Conservation (phyloP, 495 filamentous ascomycete species). For the Aspergillus cavernicola region DNA sequence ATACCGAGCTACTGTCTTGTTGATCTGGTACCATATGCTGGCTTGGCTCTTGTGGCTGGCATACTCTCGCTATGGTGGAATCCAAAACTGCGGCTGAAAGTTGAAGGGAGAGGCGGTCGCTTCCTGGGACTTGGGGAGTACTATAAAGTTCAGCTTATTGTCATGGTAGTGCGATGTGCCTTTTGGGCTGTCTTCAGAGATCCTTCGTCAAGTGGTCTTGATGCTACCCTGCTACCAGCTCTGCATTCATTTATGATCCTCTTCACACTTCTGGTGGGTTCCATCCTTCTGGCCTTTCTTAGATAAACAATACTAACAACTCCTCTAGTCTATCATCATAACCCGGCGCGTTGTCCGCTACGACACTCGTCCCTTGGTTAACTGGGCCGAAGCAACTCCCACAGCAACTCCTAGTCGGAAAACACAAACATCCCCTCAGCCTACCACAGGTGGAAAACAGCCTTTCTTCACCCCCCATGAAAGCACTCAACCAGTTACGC, state of each 20-base stretch:
- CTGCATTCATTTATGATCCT: constrained; percentile 55
- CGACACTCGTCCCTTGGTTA: constrained; percentile 54
- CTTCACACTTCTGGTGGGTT: constrained; percentile 54
- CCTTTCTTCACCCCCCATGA: constrained; percentile 19
- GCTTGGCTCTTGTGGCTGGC: constrained; percentile 46
- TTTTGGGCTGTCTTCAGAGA: constrained; percentile 51
- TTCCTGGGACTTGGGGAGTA: constrained; percentile 63
- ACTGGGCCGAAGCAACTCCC: constrained; percentile 44
- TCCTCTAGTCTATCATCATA: constrained; percentile 30
- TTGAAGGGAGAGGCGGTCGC: constrained; percentile 59
- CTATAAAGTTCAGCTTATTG: constrained; percentile 64
- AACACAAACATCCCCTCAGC: constrained; percentile 22
- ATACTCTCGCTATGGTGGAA: constrained; percentile 73
- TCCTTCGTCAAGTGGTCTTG: constrained; percentile 39
- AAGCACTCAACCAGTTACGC: constrained; percentile 17
- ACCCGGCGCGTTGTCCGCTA: constrained; percentile 50
- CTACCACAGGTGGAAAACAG: constrained; percentile 11
- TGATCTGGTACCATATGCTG: constrained; percentile 39
- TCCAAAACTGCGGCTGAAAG: constrained; percentile 60
- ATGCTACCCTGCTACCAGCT: constrained; percentile 37
- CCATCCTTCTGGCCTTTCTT: not conserved
- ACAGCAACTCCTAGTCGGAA: constrained; percentile 29
- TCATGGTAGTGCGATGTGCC: constrained; percentile 53
- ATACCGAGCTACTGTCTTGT: constrained; percentile 27
- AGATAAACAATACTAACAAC: constrained; percentile 11